Conservation (phyloP, 805 yeast genomes). For the Ogataea philodendri region DNA sequence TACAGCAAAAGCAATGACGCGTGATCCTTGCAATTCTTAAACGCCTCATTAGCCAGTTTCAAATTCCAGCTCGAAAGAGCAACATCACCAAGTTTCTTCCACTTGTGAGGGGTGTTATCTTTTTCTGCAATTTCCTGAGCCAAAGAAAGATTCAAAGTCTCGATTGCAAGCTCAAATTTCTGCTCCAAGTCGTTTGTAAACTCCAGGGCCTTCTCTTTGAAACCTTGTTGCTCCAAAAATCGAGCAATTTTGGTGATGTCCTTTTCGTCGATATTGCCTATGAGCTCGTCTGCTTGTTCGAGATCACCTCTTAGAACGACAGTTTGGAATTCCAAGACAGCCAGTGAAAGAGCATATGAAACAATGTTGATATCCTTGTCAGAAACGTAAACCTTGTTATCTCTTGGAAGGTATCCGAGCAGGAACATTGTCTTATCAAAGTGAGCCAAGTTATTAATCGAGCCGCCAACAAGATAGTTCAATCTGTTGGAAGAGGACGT, state of each 20-base stretch:
- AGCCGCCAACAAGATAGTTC: slow-evolving; percentile 93
- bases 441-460: slow-evolving; percentile 87
- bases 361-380: slow-evolving; percentile 86
- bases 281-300: slow-evolving; percentile 70
- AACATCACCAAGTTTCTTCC: slow-evolving; percentile 90
- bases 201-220: slow-evolving; percentile 74
- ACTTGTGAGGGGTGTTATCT: slow-evolving; percentile 62
- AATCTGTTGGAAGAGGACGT: slow-evolving; percentile 84
- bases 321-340: slow-evolving; percentile 94
- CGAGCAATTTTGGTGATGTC: slow-evolving; percentile 80
- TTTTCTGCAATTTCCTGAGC: slow-evolving; percentile 67
- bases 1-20: slow-evolving; percentile 79
- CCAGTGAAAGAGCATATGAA: slow-evolving; percentile 76
- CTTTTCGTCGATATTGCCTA: slow-evolving; percentile 60
- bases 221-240: slow-evolving; percentile 92
- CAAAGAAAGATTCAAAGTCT: slow-evolving; percentile 64
- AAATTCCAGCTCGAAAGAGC: slow-evolving; percentile 78
- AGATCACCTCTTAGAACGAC: slow-evolving; percentile 92
- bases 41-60: slow-evolving; percentile 76
- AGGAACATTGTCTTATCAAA: slow-evolving; percentile 84
- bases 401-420: slow-evolving; percentile 87
- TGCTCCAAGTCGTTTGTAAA: slow-evolving; percentile 88
- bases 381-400: slow-evolving; percentile 82
- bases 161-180: slow-evolving; percentile 83
- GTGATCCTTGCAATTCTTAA: slow-evolving; percentile 73